These are phyloP conservation scores for Dothistroma septosporum DNA, from an alignment of 2,329 filamentous ascomycete genomes.

Conservation along the genomic window DNA sequence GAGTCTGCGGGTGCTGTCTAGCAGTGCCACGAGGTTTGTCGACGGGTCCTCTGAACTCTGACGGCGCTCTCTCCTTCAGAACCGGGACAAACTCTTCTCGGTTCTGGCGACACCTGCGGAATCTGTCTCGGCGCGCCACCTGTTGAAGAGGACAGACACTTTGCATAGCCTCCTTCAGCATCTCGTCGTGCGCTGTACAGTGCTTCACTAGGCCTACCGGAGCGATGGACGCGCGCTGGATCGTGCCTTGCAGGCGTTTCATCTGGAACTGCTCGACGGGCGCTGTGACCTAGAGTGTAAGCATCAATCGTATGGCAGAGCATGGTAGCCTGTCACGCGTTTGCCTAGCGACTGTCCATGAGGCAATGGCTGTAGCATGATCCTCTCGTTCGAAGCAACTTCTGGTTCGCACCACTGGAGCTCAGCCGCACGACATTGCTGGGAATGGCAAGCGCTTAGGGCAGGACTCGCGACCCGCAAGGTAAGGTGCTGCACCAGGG, in stretches of 20 bases:
- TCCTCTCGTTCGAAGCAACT: neutral
- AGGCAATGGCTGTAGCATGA: neutral
- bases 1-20: neutral
- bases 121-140: neutral
- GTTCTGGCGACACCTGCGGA: neutral
- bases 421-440: neutral
- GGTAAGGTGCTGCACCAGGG: neutral
- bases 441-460: neutral
- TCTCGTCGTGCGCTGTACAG: neutral
- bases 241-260: neutral
- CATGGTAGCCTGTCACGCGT: neutral
- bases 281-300: neutral
- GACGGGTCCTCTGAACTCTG: neutral
- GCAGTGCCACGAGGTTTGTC: neutral
- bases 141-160: neutral
- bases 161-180: neutral
- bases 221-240: neutral
- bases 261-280: neutral
- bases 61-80: neutral
- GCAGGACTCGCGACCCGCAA: neutral
- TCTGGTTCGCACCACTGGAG: neutral
- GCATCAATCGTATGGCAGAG: neutral
- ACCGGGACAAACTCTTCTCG: neutral
- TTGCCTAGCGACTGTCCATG: neutral
- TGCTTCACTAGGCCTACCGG: neutral